Evolutionary conservation across 2,329 filamentous ascomycete genomes (phyloP), one percentile per base, ranked within the genome.

Genomic region (Fusarium sacchari): DNA sequence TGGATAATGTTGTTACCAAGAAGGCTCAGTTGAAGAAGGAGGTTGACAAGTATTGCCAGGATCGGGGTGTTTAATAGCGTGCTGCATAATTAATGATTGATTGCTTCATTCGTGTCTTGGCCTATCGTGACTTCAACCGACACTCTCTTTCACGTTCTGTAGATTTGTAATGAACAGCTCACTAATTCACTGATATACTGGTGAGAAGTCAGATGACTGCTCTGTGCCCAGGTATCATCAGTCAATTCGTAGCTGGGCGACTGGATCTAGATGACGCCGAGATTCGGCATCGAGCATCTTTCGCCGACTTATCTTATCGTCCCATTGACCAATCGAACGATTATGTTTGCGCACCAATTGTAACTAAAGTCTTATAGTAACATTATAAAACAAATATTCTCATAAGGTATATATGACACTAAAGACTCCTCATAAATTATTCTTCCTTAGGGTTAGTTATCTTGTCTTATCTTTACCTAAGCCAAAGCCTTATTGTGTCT

Each of bases 11-110:
- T 4, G 81, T 86, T 52, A 84, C 88, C 61, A 92, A 94, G 85
- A 87, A 87, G 67, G 88, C 90, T 60, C 92, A 87, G 64, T 81
- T 95, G 78, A 84, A 85, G 68, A 94, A 92, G 84, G 93, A 95
- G 84, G 93, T 95, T 12, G 88, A 88, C 68, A 93, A 92, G 84
- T 95, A 93, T 80, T 94, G 92, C 76, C 84, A 85, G 49, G 91
- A 93, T 82, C 85, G 91, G 46, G 86, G 86, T 0, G 85, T 87
- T 32, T 71, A 47, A 30, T 18, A 28, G 22, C n/a, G n/a, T n/a
- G n/a, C n/a, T n/a, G n/a, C 18, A 26, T 44, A 44, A 26, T 44
- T 44, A 17, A 47, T 47, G 7, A 32, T 18, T 49, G 6, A 4
- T n/a, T 46, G 18, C 26, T 34, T 52, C 13, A 36, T 20, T 36